Base-by-base conservation (phyloP, 345 rosid species). In the Eucalyptus marginata region DNA sequence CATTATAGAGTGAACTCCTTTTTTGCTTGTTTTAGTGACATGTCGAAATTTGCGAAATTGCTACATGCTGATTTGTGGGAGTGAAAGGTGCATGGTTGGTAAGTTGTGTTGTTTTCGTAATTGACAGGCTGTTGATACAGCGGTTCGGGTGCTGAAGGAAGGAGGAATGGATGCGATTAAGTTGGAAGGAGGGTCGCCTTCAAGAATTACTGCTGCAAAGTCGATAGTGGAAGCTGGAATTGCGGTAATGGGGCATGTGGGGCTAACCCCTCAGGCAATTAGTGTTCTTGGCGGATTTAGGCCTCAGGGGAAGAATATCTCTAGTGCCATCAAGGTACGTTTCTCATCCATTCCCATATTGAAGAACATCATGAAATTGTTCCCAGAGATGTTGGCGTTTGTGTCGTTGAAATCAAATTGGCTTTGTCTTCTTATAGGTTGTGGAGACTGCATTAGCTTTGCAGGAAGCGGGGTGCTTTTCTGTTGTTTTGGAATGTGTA, bases 281-380 rank as follows among this genome's bases (percentile, higher is more conserved):
- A 97, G 99, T 90, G 97, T 97, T 90, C 97, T 97, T 91, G 99
- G 99, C 87, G 98, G 99, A 33, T 98, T 97, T 66, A 94, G 99
- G 91, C 99, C 99, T 79, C 99, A 98, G 87, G 99, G 99, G 36
- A 95, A 88, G 92, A 94, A 91, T 90, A 91, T 96, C 71, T 89
- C 95, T 54, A 95, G 98, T 89, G 99, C 99, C 83, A 89, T 98
- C 36, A 97, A 96, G 97, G 99, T 56, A 52, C 89, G 59, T 36
- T 79, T 87, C 49, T 51, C 18, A 27, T 22, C 52, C 31, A 36
- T 50, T 64, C 88, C 33, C 68, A 49, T 86, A 13, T 24, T 20
- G 12, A 27, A 40, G 40, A 13, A 51, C 27, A 24, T 58, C 71
- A 85, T 52, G 79, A 54, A 68, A 13, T 49, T 52, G 18, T 16